Conservation (phyloP, 2,329 filamentous ascomycete species). For the Raffaelea albimanens region DNA sequence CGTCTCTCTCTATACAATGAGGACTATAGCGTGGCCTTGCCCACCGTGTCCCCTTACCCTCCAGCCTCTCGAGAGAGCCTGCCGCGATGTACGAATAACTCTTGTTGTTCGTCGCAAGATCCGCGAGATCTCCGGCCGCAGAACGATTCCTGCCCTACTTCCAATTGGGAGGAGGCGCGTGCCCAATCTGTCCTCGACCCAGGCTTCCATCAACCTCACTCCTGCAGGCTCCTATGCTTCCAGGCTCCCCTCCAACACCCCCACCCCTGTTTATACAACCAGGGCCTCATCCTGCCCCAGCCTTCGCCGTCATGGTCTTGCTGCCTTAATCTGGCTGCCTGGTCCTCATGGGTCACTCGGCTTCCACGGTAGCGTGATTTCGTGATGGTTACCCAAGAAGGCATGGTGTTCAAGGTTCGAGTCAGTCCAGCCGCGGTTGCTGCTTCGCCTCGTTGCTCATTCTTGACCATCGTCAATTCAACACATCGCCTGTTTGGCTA, state of each 20-base stretch:
- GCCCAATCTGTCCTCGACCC: not conserved
- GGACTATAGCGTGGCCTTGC: too few relatives aligned
- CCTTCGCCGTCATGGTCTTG: too few relatives aligned
- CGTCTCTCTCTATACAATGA: too few relatives aligned
- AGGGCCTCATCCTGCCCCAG: not conserved
- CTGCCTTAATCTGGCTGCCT: slow-evolving; percentile 1
- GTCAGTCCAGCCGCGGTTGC: not conserved
- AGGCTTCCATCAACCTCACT: not conserved
- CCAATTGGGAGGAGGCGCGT: not conserved
- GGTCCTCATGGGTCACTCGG: not conserved
- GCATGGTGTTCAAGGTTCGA: not conserved
- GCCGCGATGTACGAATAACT: too few relatives aligned
- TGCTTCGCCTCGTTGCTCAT: not conserved
- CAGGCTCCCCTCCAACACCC: not conserved
- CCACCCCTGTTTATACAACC: too few relatives aligned
- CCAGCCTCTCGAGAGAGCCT: too few relatives aligned
- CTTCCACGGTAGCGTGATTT: not conserved
- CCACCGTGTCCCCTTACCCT: too few relatives aligned
- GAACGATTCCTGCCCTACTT: too few relatives aligned
- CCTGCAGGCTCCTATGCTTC: not conserved
- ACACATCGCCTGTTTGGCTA: not conserved
- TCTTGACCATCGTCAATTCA: not conserved
- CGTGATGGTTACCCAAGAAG: not conserved
- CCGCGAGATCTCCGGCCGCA: too few relatives aligned
- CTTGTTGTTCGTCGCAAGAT: too few relatives aligned